Evolutionary conservation across 2,329 filamentous ascomycete genomes (phyloP).

Genomic region (Cytospora piceicola): DNA sequence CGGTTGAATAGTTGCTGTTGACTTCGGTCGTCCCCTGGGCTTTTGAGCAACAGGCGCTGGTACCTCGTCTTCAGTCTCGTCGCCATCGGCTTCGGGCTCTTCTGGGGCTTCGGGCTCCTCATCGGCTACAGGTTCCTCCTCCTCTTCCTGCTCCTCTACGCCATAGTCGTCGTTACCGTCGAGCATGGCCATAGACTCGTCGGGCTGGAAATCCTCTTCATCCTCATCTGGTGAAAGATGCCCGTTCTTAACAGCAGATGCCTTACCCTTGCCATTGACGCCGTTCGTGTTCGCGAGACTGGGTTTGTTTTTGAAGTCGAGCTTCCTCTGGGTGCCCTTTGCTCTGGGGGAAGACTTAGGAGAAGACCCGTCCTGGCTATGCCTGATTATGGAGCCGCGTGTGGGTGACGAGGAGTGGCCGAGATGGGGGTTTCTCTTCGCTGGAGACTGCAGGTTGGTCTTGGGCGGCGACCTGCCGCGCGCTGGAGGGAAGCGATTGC

Average conservation of each 20-base stretch:
- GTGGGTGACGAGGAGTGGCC: conserved; percentile 56
- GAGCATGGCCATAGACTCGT: conserved; percentile 35
- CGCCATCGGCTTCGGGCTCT: conserved; percentile 30
- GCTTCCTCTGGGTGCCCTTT: conserved; percentile 53
- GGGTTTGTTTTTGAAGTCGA: conserved; percentile 53
- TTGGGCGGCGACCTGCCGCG: conserved; percentile 64
- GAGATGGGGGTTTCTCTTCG: conserved; percentile 63
- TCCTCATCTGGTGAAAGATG: conserved; percentile 32
- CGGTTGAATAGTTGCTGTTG: conserved; percentile 21
- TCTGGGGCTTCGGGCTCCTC: conserved; percentile 30
- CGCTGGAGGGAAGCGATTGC: conserved; percentile 52
- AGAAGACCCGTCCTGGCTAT: conserved; percentile 34
- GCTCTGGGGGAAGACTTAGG: conserved; percentile 35
- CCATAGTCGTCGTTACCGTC: conserved; percentile 45
- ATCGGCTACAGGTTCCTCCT: conserved; percentile 31
- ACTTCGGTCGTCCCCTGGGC: conserved; percentile 27
- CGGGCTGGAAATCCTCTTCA: conserved; percentile 35
- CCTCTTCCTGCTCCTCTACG: conserved; percentile 35
- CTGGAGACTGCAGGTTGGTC: conserved; percentile 63
- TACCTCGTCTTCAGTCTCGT: conserved; percentile 36
- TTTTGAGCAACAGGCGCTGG: conserved; percentile 24
- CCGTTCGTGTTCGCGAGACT: conserved; percentile 40
- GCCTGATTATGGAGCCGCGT: conserved; percentile 43
- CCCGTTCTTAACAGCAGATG: conserved; percentile 28
- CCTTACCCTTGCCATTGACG: conserved; percentile 33